These are phyloP conservation scores for Phytophthora crassamura DNA, from an alignment of 352 stramenopile species.

Conservation along the genomic window DNA sequence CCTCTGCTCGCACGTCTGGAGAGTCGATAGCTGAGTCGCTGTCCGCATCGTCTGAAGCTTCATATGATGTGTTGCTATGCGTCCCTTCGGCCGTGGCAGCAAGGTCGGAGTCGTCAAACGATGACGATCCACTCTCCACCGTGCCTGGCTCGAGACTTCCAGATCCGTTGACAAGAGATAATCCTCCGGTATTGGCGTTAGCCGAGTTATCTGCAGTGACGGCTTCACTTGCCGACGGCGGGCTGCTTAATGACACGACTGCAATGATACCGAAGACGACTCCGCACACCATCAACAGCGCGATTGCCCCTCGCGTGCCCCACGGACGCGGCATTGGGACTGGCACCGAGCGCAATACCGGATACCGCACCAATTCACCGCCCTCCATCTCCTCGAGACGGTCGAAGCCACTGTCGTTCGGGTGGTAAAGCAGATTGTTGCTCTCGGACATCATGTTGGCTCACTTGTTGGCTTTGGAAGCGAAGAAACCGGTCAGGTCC, in stretches of 20 bases:
- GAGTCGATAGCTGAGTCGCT: neutral
- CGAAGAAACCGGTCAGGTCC: neutral
- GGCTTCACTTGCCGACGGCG: neutral
- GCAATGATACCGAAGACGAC: constrained; percentile 38
- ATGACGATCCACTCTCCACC: constrained; percentile 8
- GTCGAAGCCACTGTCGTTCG: constrained; percentile 27
- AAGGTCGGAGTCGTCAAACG: neutral
- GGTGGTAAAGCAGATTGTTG: constrained; percentile 37
- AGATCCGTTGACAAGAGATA: constrained; percentile 14
- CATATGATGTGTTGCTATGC: neutral
- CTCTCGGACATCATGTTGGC: constrained; percentile 36
- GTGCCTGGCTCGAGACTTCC: constrained; percentile 12
- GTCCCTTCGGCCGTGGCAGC: neutral
- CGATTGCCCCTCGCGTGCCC: constrained; percentile 30
- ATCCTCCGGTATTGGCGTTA: constrained; percentile 7
- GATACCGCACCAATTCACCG: constrained; percentile 14
- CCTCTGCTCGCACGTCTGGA: neutral
- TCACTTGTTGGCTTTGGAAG: neutral
- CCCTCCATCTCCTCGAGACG: constrained; percentile 37
- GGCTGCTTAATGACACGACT: constrained; percentile 8
- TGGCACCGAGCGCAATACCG: constrained; percentile 34
- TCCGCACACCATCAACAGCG: constrained; percentile 31
- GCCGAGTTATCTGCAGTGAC: constrained; percentile 8
- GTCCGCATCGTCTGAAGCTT: constrained; percentile 2
- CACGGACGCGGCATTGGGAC: constrained; percentile 26